A percentile compares a stretch with the other conserved stretches of the same genome.
phyloP scores from a whole-genome alignment of 2,329 filamentous ascomycete species.

The Colletotrichum sojae region DNA sequence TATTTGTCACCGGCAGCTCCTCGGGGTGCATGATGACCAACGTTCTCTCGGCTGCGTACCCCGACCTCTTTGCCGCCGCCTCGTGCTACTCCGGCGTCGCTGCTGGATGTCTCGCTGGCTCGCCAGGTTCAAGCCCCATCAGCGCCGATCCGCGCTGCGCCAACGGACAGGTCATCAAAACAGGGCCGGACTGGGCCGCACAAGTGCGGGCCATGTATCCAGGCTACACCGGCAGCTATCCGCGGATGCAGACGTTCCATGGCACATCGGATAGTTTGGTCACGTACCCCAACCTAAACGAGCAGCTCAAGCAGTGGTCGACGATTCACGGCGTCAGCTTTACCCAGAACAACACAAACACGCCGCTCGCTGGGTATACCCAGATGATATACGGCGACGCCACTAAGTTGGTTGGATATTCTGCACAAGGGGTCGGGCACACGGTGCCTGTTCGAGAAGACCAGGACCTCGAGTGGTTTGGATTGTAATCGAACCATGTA shows the following conservation, averaged over 20 bases:
- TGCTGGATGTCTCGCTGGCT: conserved; percentile 49
- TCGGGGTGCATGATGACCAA: conserved; percentile 56
- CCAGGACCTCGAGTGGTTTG: conserved; percentile 42
- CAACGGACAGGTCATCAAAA: conserved; percentile 54
- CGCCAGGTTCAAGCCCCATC: conserved; percentile 41
- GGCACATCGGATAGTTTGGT: conserved; percentile 54
- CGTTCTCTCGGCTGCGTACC: conserved; percentile 51
- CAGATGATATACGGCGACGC: conserved; percentile 52
- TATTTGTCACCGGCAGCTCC: conserved; percentile 60
- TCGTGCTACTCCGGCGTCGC: conserved; percentile 52
- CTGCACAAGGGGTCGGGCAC: conserved; percentile 49
- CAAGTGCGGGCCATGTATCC: conserved; percentile 53
- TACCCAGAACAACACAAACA: conserved; percentile 45
- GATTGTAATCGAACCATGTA: conserved; percentile 26
- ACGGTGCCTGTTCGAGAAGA: conserved; percentile 47
- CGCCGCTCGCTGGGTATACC: conserved; percentile 48
- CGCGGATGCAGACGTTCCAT: conserved; percentile 50
- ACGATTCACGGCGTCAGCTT: conserved; percentile 43
- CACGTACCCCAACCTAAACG: conserved; percentile 45
- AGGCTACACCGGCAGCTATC: conserved; percentile 49
- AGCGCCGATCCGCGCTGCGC: conserved; percentile 55
- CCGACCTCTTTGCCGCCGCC: conserved; percentile 52
- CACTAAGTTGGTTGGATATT: conserved; percentile 49
- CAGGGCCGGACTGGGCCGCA: conserved; percentile 59
- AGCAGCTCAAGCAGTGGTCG: conserved; percentile 45